These are phyloP conservation scores for Ogataea polymorpha DNA, from an alignment of 805 yeast genomes.

Conservation along the genomic window DNA sequence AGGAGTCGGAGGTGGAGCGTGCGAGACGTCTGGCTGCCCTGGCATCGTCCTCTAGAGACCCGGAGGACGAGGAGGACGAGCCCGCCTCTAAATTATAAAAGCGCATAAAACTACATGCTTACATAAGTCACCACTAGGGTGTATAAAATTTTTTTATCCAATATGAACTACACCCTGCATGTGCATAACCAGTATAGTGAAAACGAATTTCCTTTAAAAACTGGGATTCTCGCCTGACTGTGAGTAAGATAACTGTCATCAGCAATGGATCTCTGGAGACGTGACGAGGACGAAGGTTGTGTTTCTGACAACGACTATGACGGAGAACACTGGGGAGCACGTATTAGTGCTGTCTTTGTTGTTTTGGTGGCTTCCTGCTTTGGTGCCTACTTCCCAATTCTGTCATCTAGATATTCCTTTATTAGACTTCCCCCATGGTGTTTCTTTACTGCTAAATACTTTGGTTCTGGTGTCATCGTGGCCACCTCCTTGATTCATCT, in stretches of 20 bases:
- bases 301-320: constrained; percentile 19
- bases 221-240: neutral
- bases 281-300: constrained; percentile 24
- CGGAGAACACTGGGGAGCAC: constrained; percentile 36
- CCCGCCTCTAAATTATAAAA: constrained; percentile 5
- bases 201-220: neutral
- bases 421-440: constrained; percentile 58
- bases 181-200: constrained; percentile 15
- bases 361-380: constrained; percentile 53
- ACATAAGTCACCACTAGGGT: constrained; percentile 6
- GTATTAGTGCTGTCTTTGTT: constrained; percentile 64
- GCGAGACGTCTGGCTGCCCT: constrained; percentile 32
- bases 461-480: constrained; percentile 81
- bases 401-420: constrained; percentile 57
- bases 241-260: too few relatives aligned
- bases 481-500: constrained; percentile 81
- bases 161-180: neutral
- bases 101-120: neutral
- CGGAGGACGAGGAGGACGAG: constrained; percentile 37
- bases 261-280: constrained; percentile 3
- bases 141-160: constrained; percentile 1
- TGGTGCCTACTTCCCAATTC: constrained; percentile 61
- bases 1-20: constrained; percentile 27
- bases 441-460: constrained; percentile 67
- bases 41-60: constrained; percentile 28